phyloP scores from a whole-genome alignment of 768 basidiomycete genomes.

The Leucosporidium yakuticum region DNA sequence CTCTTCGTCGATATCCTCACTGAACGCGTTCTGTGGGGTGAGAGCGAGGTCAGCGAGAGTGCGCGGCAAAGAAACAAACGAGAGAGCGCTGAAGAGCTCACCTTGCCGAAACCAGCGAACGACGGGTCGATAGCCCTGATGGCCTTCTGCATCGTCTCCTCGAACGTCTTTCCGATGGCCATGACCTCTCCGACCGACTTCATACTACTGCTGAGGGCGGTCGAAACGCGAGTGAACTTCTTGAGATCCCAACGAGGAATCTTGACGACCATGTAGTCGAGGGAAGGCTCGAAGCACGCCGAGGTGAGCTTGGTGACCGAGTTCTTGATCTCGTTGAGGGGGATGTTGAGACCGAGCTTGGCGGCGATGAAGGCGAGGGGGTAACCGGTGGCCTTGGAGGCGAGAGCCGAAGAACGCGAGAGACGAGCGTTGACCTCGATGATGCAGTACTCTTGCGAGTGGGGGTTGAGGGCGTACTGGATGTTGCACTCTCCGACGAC shows the following conservation, averaged over 20 bases:
- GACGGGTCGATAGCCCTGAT: conserved; percentile 93
- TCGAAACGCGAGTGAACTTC: conserved; percentile 92
- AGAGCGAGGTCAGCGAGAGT: conserved; percentile 4
- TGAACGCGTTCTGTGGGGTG: conserved; percentile 41
- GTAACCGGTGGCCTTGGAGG: conserved; percentile 97
- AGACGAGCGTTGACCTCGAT: conserved; percentile 99
- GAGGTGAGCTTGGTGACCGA: conserved; percentile 92
- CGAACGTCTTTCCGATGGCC: conserved; percentile 96
- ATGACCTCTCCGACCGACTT: conserved; percentile 99
- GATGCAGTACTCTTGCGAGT: conserved; percentile 93
- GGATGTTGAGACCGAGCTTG: conserved; percentile 93
- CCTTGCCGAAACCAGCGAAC: conserved; percentile 87
- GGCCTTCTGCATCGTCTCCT: conserved; percentile 98
- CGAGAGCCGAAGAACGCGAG: conserved; percentile 92
- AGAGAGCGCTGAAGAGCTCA: conserved; percentile 40
- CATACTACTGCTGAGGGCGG: conserved; percentile 88
- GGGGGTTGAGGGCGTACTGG: conserved; percentile 93
- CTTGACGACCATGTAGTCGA: conserved; percentile 97
- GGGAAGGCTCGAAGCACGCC: conserved; percentile 94
- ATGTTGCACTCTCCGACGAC: conserved; percentile 99
- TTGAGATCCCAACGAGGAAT: conserved; percentile 99
- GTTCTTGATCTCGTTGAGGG: conserved; percentile 96
- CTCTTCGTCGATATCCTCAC: conserved; percentile 87
- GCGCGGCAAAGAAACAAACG: not conserved
- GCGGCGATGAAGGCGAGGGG: conserved; percentile 97